Evolutionary conservation across 2,329 filamentous ascomycete species (phyloP).

Genomic region (Fusarium torulosum): DNA sequence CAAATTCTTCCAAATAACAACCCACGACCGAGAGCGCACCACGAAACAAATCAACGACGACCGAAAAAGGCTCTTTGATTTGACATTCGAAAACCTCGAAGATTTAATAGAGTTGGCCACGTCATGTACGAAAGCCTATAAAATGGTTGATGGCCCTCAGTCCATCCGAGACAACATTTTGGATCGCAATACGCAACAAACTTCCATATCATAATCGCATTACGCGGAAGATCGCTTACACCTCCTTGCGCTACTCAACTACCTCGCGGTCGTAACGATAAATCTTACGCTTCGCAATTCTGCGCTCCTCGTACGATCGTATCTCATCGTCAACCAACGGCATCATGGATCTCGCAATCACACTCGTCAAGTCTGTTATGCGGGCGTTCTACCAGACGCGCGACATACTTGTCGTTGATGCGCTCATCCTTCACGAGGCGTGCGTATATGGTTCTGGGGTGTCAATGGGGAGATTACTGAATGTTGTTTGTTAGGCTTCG

Average conservation of each 20-base stretch:
- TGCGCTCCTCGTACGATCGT: not conserved
- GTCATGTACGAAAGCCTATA: constrained; percentile 32
- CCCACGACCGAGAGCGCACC: not conserved
- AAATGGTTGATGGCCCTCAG: constrained; percentile 35
- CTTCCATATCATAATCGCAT: not conserved
- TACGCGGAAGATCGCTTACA: not conserved
- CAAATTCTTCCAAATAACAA: not conserved
- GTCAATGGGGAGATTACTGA: constrained; percentile 66
- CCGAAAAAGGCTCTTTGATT: not conserved
- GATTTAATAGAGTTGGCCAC: not conserved
- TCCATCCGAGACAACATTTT: constrained; percentile 27
- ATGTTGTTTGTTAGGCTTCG: constrained; percentile 72
- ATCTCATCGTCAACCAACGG: constrained; percentile 10
- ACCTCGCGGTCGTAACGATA: not conserved
- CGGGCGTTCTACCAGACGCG: constrained; percentile 89
- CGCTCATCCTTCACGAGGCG: constrained; percentile 84
- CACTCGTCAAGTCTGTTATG: constrained; percentile 86
- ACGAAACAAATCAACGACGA: not conserved
- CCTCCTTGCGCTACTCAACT: not conserved
- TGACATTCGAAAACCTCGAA: not conserved
- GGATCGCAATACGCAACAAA: constrained; percentile 7
- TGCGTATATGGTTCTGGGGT: constrained; percentile 60
- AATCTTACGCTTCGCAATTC: not conserved
- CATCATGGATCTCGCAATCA: constrained; percentile 70
- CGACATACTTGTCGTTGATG: constrained; percentile 87